A percentile compares a stretch with the other conserved stretches of the same genome.
These are phyloP conservation scores for Brassica carinata DNA, from an alignment of 345 rosid genomes.

Conservation along the genomic window DNA sequence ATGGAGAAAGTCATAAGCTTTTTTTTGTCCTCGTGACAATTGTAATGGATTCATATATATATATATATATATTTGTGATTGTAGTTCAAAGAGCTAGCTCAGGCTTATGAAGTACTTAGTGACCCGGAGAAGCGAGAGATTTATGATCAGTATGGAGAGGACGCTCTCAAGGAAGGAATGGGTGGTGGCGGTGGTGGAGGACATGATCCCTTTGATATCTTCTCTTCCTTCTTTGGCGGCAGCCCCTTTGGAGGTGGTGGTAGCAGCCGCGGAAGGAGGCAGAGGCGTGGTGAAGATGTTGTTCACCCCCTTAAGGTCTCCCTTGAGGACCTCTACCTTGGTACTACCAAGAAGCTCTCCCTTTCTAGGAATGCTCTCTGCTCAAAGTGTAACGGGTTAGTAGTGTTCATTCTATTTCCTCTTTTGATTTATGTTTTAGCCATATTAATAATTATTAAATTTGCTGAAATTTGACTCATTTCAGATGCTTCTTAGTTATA, in stretches of 20 bases:
- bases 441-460: no score
- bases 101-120: slow-evolving; percentile 84
- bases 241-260: slow-evolving; percentile 50
- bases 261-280: slow-evolving; percentile 54
- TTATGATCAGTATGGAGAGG: slow-evolving; percentile 87
- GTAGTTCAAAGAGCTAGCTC: slow-evolving; percentile 76
- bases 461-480: no score
- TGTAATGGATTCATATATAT: no score
- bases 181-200: slow-evolving; percentile 58
- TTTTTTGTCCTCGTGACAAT: no score
- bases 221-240: slow-evolving; percentile 68
- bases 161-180: slow-evolving; percentile 96
- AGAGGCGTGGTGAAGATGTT: slow-evolving; percentile 86
- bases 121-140: slow-evolving; percentile 91
- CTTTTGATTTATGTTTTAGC: no score
- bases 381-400: slow-evolving; percentile 57
- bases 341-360: slow-evolving; percentile 79
- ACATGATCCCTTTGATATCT: slow-evolving; percentile 84
- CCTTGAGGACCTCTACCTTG: slow-evolving; percentile 74
- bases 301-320: slow-evolving; percentile 81
- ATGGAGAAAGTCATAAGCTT: no score
- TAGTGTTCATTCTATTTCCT: no score
- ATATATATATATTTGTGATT: no score
- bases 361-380: slow-evolving; percentile 79
- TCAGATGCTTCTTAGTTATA: no score